These are phyloP conservation scores for Breviolum minutum DNA, from an alignment of 73 alveolate genomes.

Conservation along the genomic window DNA sequence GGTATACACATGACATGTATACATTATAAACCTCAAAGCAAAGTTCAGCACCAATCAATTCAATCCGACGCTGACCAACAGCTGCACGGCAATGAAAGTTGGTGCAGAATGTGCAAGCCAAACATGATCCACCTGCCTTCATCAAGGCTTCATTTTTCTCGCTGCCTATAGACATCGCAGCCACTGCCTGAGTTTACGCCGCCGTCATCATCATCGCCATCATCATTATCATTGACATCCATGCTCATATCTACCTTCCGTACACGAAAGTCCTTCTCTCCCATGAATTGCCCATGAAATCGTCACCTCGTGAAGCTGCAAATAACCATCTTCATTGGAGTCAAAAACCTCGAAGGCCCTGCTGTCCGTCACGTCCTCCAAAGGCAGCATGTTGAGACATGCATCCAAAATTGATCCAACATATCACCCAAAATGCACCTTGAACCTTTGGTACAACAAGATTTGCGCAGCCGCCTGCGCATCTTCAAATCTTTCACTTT, in stretches of 20 bases:
- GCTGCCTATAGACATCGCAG: conserved; percentile 56
- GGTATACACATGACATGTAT: no score
- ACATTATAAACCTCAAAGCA: no score
- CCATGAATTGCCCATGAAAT: neutral
- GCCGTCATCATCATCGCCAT: neutral
- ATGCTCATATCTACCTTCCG: neutral
- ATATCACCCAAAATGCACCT: neutral
- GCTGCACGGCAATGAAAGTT: no score
- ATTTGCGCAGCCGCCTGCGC: conserved; percentile 22
- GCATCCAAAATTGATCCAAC: neutral
- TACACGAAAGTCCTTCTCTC: neutral
- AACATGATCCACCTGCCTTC: conserved; percentile 8
- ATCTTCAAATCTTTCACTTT: neutral
- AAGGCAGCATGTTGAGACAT: neutral
- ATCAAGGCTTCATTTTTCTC: conserved; percentile 80
- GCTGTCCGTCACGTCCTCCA: conserved; percentile 29
- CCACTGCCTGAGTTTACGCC: neutral
- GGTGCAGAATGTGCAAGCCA: no score
- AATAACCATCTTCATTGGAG: conserved; percentile 68
- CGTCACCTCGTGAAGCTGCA: conserved; percentile 65
- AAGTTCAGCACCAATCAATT: no score
- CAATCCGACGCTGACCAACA: no score
- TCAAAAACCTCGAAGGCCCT: conserved; percentile 47
- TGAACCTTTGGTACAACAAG: conserved; percentile 11
- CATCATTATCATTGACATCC: neutral